These are phyloP conservation scores for Coemansia furcata DNA, from an alignment of 192 early-diverging fungal genomes.

Conservation along the genomic window DNA sequence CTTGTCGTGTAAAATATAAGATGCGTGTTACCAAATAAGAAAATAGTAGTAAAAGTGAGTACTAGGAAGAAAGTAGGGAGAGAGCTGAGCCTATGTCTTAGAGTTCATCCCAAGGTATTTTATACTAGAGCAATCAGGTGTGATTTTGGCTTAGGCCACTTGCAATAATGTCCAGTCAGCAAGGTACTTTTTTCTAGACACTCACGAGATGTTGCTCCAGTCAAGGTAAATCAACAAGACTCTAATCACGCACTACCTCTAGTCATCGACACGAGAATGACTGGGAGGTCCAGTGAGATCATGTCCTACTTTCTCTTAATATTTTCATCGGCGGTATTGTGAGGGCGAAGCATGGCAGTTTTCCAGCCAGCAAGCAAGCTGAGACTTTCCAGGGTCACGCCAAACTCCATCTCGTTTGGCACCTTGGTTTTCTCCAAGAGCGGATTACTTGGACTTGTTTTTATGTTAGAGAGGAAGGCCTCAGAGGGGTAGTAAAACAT, in stretches of 20 bases:
- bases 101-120: neutral
- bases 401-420: neutral
- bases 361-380: neutral
- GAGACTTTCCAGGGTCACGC: neutral
- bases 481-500: neutral
- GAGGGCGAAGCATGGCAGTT: neutral
- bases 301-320: neutral
- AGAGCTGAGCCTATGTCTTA: neutral
- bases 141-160: neutral
- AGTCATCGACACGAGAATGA: neutral
- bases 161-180: neutral
- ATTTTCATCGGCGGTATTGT: neutral
- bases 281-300: neutral
- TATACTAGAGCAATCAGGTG: neutral
- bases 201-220: neutral
- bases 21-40: neutral
- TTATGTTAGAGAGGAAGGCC: neutral
- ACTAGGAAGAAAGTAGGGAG: neutral
- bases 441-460: neutral
- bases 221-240: neutral
- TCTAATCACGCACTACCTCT: neutral
- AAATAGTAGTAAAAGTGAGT: neutral
- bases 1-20: neutral
- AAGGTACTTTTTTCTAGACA: neutral
- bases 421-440: neutral